Conservation (phyloP, 2,329 filamentous ascomycete genomes). For the Cytospora piceicola region DNA sequence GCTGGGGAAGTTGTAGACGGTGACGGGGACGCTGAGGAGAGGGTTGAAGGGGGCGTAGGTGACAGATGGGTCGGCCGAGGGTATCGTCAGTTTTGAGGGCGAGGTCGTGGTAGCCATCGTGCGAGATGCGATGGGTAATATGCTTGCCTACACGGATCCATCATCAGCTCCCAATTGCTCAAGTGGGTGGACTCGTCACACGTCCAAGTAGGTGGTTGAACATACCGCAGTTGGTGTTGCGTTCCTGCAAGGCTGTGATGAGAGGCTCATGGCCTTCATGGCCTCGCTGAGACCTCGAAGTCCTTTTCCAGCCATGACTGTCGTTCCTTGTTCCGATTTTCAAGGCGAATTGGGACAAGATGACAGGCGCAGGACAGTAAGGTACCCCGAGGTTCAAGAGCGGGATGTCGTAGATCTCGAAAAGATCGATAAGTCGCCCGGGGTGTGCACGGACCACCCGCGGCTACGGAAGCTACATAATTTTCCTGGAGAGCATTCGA, state of each 20-base stretch:
- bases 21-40: conserved; percentile 73
- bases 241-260: conserved; percentile 47
- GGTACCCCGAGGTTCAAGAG: neutral
- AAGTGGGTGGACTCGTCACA: conserved; percentile 1
- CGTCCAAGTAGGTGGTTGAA: neutral
- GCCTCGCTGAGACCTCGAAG: conserved; percentile 57
- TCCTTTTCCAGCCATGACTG: conserved; percentile 52
- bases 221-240: conserved; percentile 28
- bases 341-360: neutral
- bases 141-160: conserved; percentile 7
- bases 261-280: conserved; percentile 53
- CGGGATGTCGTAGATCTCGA: conserved; percentile 13
- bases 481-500: conserved; percentile 11
- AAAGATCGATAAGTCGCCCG: conserved; percentile 25
- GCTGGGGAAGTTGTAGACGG: conserved; percentile 86
- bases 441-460: conserved; percentile 25
- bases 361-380: neutral
- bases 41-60: conserved; percentile 36
- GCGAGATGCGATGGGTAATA: conserved; percentile 19
- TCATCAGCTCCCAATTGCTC: conserved; percentile 27
- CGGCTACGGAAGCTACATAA: conserved; percentile 2
- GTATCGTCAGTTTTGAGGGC: conserved; percentile 28
- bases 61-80: conserved; percentile 19
- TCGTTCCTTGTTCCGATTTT: neutral
- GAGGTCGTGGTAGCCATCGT: conserved; percentile 29